These are phyloP conservation scores for Sporothrix pallida DNA, from an alignment of 2,329 filamentous ascomycete species.

Conservation along the genomic window DNA sequence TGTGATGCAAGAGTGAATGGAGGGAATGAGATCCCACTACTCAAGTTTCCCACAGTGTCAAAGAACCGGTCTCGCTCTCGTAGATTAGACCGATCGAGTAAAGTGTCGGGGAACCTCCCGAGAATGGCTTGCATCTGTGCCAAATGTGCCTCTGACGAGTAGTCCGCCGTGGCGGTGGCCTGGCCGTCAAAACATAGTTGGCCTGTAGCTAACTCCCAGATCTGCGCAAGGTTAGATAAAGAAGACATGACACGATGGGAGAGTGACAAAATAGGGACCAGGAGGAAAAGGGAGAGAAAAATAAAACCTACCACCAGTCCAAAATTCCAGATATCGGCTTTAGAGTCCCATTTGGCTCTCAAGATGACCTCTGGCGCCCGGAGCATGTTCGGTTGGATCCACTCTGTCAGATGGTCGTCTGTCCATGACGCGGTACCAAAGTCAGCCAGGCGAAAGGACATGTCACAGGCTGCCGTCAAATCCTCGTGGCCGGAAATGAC, in stretches of 20 bases:
- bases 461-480: not conserved
- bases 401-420: conserved; percentile 21
- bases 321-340: conserved; percentile 29
- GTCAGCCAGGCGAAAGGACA: conserved; percentile 24
- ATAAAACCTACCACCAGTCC: too few relatives aligned
- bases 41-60: not conserved
- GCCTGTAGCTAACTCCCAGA: conserved; percentile 28
- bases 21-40: too few relatives aligned
- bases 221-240: too few relatives aligned
- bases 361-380: conserved; percentile 29
- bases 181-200: conserved; percentile 29
- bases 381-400: conserved; percentile 31
- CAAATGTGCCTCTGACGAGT: conserved; percentile 25
- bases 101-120: conserved; percentile 16
- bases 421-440: conserved; percentile 27
- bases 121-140: conserved; percentile 27
- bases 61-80: not conserved
- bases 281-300: too few relatives aligned
- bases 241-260: too few relatives aligned
- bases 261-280: too few relatives aligned
- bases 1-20: not conserved
- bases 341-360: conserved; percentile 14
- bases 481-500: conserved; percentile 9
- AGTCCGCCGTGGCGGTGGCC: conserved; percentile 20
- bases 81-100: not conserved